phyloP scores from a whole-genome alignment of 495 filamentous ascomycete genomes.

The Tetracladium setigerum region DNA sequence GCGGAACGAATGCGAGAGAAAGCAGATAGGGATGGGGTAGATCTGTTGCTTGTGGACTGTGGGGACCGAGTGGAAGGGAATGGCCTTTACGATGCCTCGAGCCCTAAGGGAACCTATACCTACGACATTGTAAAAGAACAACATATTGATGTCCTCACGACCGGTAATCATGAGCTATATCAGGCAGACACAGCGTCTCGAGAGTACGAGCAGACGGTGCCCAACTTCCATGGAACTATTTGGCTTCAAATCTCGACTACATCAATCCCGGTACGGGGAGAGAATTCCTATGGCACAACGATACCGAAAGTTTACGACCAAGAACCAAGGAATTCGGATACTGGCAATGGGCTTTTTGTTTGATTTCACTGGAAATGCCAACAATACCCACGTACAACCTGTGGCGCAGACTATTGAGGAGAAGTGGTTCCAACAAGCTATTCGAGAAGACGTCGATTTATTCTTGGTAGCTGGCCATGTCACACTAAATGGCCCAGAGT shows the following conservation, averaged over 20 bases:
- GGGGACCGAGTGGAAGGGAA: constrained; percentile 94
- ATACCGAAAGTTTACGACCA: constrained; percentile 81
- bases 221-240: constrained; percentile 69
- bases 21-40: constrained; percentile 69
- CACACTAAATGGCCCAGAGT: constrained; percentile 71
- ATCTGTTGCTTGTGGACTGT: constrained; percentile 86
- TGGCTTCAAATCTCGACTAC: constrained; percentile 92
- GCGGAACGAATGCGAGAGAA: constrained; percentile 68
- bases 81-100: constrained; percentile 87
- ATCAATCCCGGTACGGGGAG: constrained; percentile 59
- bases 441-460: constrained; percentile 77
- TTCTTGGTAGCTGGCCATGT: constrained; percentile 88
- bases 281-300: constrained; percentile 71
- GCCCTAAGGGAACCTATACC: constrained; percentile 80
- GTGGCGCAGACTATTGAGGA: constrained; percentile 75
- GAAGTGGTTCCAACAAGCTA: constrained; percentile 82
- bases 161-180: constrained; percentile 96
- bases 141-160: constrained; percentile 74
- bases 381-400: constrained; percentile 77
- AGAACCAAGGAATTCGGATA: constrained; percentile 75
- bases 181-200: constrained; percentile 63
- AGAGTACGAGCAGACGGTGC: constrained; percentile 72
- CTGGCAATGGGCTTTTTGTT: constrained; percentile 91
- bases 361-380: constrained; percentile 80
- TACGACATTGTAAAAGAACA: constrained; percentile 80